Base-by-base conservation (phyloP, 495 filamentous ascomycete species). In the Trichoderma reesei region DNA sequence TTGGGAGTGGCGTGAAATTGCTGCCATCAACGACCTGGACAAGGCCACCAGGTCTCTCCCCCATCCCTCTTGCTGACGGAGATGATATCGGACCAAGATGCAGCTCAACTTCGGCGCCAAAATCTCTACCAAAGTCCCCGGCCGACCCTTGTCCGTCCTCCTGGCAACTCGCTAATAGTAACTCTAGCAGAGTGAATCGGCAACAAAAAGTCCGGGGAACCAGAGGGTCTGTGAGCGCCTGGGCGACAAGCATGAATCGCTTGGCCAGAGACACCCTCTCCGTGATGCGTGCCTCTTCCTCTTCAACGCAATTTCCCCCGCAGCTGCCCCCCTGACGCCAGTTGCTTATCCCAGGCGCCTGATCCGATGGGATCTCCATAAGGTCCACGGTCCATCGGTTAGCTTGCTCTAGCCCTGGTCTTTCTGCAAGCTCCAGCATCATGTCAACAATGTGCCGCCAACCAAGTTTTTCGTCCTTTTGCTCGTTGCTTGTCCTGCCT, bases 321-420 rank as follows among this genome's bases (percentile, higher is more conserved):
- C 51, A 56, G 51, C 51, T 18, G 8, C 20, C 51, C 51, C 51
- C 51, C 51, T 56, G 51, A 34, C 51, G 51, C 51, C 51, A 56
- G n/a, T 56, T 56, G 51, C 51, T 56, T 56, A 56, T 56, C 51
- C 51, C 51, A 34, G 51, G 31, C 51, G 51, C 51, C 51, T 33
- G 31, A 56, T 56, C 51, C 51, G 51, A 56, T 56, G 51, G 51
- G 51, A 56, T 56, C 51, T 56, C 51, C 51, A 56, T 56, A 56
- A 33, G 51, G 51, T 26, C 51, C 31, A 34, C 51, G 51, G 51
- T 26, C 51, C 51, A 56, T 56, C 51, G 51, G 51, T 26, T 56
- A 56, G 51, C 11, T 31, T 34, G 51, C 51, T 56, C 51, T 56
- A 34, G 51, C 51, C 51, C 51, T 56, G 51, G 3, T n/a, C 42